Conservation (phyloP, 331 rosid species). For the Spiraea crenata region DNA sequence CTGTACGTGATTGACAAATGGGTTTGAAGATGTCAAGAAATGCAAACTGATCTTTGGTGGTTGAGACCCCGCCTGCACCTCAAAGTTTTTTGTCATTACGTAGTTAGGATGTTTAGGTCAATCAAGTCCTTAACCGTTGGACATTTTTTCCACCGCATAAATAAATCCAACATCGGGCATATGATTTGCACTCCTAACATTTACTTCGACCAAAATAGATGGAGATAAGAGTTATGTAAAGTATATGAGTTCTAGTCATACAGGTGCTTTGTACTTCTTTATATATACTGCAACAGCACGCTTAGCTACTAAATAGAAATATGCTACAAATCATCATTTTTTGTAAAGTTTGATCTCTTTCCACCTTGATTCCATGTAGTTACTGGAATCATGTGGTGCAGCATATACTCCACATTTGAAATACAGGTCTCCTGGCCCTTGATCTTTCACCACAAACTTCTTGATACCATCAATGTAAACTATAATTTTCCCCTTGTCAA, state of each 20-base stretch:
- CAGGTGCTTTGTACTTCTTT: background rate
- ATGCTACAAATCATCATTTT: constrained; percentile 15
- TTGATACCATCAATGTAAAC: constrained; percentile 45
- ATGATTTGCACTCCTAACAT: background rate
- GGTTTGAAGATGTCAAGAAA: background rate
- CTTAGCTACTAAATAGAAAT: background rate
- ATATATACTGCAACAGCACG: background rate
- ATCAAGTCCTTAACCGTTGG: background rate
- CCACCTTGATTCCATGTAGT: constrained; percentile 64
- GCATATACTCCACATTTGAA: constrained; percentile 67
- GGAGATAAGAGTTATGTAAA: background rate
- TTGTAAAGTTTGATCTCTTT: constrained; percentile 50
- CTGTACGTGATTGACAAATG: background rate
- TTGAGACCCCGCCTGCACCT: background rate
- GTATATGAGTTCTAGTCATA: background rate
- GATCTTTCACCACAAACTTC: constrained; percentile 44
- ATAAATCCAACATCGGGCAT: background rate
- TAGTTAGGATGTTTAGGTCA: background rate
- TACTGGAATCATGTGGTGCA: constrained; percentile 41
- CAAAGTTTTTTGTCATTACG: background rate
- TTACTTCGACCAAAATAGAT: background rate
- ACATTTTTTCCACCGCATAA: background rate
- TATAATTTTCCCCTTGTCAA: constrained; percentile 38
- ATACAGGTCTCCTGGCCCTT: constrained; percentile 52
- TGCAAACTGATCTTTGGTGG: background rate